Percentiles rank a stretch among this genome's conserved stretches.
These are phyloP conservation scores for Trametes versicolor DNA, from an alignment of 1,284 basidiomycete genomes.

Conservation along the genomic window DNA sequence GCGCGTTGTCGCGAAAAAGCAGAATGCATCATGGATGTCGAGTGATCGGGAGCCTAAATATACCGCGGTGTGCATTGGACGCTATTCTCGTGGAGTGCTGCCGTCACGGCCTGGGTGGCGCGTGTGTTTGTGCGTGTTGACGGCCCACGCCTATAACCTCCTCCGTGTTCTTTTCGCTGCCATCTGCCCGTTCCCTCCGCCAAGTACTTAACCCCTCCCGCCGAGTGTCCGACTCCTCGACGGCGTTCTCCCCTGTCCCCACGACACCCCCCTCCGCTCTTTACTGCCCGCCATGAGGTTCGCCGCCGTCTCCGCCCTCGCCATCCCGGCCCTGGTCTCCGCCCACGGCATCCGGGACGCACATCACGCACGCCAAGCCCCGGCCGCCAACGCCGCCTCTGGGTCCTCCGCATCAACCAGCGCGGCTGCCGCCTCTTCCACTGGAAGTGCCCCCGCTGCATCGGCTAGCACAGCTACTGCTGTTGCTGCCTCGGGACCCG, in stretches of 20 bases:
- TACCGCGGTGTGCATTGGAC: conserved; percentile 30
- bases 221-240: conserved; percentile 24
- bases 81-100: conserved; percentile 26
- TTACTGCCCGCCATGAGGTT: conserved; percentile 49
- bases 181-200: conserved; percentile 1
- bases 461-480: conserved; percentile 30
- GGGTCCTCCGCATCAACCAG: conserved; percentile 12
- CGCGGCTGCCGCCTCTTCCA: conserved; percentile 15
- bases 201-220: conserved; percentile 14
- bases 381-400: conserved; percentile 35
- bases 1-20: conserved; percentile 5
- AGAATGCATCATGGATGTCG: conserved; percentile 22
- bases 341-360: conserved; percentile 40
- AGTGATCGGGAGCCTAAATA: conserved; percentile 29
- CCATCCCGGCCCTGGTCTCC: conserved; percentile 44
- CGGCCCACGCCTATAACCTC: conserved; percentile 3
- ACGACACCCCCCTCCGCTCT: conserved; percentile 31
- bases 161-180: not conserved
- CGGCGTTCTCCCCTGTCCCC: conserved; percentile 17
- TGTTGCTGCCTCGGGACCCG: conserved; percentile 17
- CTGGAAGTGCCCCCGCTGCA: too few relatives aligned
- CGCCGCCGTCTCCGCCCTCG: conserved; percentile 43
- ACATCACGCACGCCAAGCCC: conserved; percentile 43
- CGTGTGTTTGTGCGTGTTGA: conserved; percentile 28
- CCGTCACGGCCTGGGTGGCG: conserved; percentile 23